phyloP scores from a whole-genome alignment of 345 rosid genomes.

The Eucalyptus brandiana region DNA sequence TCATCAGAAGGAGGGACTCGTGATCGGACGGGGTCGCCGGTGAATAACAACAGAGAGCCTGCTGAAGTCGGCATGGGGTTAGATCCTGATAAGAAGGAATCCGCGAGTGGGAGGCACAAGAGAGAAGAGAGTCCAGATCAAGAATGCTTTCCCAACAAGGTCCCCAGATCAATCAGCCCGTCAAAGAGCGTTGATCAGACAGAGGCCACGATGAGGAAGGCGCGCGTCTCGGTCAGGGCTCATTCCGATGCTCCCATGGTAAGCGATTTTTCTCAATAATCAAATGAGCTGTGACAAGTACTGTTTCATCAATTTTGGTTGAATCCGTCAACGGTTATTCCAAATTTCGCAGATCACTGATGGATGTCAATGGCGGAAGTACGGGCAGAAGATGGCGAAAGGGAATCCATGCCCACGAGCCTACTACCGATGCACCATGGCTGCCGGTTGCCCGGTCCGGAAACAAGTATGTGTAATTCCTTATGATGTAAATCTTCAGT shows the following conservation, averaged over 20 bases:
- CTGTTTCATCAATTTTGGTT: neutral
- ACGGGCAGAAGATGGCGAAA: conserved; percentile 76
- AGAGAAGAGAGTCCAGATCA: conserved; percentile 32
- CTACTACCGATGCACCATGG: conserved; percentile 75
- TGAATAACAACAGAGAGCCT: conserved; percentile 1
- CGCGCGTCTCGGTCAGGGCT: conserved; percentile 60
- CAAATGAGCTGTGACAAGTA: neutral
- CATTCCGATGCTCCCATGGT: conserved; percentile 33
- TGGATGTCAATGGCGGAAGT: conserved; percentile 78
- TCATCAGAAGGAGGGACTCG: conserved; percentile 36
- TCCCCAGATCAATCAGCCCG: conserved; percentile 21
- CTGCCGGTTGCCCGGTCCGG: conserved; percentile 70
- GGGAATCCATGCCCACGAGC: conserved; percentile 84
- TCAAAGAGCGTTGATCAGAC: conserved; percentile 38
- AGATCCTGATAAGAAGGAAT: conserved; percentile 7
- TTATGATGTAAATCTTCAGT: neutral
- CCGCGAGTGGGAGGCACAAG: neutral
- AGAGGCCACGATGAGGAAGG: conserved; percentile 63
- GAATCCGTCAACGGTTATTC: neutral
- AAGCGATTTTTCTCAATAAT: neutral
- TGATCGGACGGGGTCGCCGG: conserved; percentile 26
- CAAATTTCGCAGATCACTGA: conserved; percentile 30
- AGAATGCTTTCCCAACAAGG: conserved; percentile 24
- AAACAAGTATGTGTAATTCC: conserved; percentile 31
- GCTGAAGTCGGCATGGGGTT: neutral